Evolutionary conservation across 345 rosid species (phyloP).

Genomic region (Angophora floribunda): DNA sequence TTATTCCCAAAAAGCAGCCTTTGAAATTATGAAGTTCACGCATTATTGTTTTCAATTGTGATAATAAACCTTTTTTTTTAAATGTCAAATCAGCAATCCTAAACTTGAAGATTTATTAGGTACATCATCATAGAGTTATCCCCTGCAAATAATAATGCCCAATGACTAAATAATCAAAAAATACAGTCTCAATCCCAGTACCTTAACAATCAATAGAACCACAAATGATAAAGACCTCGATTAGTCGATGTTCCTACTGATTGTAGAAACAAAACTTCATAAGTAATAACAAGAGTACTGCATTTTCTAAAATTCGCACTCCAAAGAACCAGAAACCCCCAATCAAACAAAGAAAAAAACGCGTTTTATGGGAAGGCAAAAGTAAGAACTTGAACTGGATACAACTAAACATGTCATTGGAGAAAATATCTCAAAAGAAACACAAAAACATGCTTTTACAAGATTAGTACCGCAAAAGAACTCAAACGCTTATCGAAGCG

Average conservation of each 20-base stretch:
- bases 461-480: background rate
- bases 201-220: background rate
- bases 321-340: background rate
- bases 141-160: background rate
- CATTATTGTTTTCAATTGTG: background rate
- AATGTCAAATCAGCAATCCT: background rate
- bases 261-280: background rate
- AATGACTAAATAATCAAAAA: background rate
- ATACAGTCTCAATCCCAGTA: background rate
- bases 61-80: too few relatives aligned
- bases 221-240: background rate
- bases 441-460: background rate
- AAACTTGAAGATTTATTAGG: background rate
- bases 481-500: background rate
- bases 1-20: background rate
- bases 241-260: background rate
- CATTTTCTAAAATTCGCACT: background rate
- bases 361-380: background rate
- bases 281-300: background rate
- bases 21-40: background rate
- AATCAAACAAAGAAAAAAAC: background rate
- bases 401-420: background rate
- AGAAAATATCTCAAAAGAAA: background rate
- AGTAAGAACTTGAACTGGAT: background rate
- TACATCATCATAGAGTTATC: background rate